Base-by-base conservation (phyloP, 2,329 filamentous ascomycete species). In the Fusarium piperis region DNA sequence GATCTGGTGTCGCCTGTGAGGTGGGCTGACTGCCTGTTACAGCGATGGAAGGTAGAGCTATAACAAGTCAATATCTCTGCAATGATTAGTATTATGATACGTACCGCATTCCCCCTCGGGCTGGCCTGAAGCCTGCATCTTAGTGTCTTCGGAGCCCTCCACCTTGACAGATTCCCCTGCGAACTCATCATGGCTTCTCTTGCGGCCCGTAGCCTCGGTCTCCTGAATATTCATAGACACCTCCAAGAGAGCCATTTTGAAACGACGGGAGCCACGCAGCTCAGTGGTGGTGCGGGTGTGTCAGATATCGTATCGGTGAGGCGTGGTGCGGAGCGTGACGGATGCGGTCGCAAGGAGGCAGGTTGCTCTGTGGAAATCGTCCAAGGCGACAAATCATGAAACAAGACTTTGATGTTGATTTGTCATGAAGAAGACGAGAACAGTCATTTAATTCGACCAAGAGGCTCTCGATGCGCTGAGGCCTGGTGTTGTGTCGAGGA, bases 171-270 rank as follows among this genome's bases (percentile, higher is more conserved):
- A 67, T 26, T 82, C 78, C 11, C 77, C 80, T 3, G 81, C 72
- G 66, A 82, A 87, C 33, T 86, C 83, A 41, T 85, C 81, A 70
- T 86, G 84, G 44, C 79, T 83, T 65, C 85, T 79, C 77, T 88
- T 88, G 58, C 82, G 81, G 53, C 79, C 78, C 30, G 78, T 78
- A 20, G 78, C 72, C 57, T 86, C 84, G 26, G 81, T 78, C 74
- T 86, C 84, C 75, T 83, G 82, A 32, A 86, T 81, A 67, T 88
- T 88, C 13, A 82, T 78, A 18, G 86, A 85, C 76, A 87, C 80
- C 59, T 83, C 80, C 48, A 82, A 78, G 28, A 88, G 79, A 76
- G 87, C 83, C 86, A 88, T 88, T 68, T 63, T 55, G 59, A 64
- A 39, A 30, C 62, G 20, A 60, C 38, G 18, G 2, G 67, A 62